phyloP scores from a whole-genome alignment of 2,329 filamentous ascomycete genomes.

The Cercospora sojina region DNA sequence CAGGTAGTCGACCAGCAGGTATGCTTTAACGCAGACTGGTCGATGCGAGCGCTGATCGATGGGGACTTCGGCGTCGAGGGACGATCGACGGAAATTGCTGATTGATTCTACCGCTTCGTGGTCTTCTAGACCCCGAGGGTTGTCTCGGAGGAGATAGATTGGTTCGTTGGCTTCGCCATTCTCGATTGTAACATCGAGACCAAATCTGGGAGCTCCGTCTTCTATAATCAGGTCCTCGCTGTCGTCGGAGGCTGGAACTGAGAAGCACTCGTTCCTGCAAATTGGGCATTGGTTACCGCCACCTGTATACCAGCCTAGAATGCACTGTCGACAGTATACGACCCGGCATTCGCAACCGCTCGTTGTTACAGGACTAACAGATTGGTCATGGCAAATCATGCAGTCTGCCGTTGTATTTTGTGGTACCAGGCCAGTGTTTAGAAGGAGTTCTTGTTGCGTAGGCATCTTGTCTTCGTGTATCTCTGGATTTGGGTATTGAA shows the following conservation, averaged over 20 bases:
- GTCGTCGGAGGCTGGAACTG: too few species aligned
- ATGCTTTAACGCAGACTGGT: neutral
- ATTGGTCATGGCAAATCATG: neutral
- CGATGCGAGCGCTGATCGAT: neutral
- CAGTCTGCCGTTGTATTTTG: neutral
- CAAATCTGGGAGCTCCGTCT: neutral
- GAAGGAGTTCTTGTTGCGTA: neutral
- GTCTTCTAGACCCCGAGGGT: neutral
- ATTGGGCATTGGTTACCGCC: too few species aligned
- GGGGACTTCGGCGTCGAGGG: neutral
- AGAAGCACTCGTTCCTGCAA: too few species aligned
- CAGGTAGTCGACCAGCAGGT: neutral
- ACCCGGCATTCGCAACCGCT: neutral
- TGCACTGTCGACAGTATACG: neutral
- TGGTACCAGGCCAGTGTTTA: neutral
- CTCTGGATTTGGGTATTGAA: neutral
- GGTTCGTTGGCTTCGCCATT: neutral
- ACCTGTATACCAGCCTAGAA: neutral
- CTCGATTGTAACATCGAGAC: neutral
- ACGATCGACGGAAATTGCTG: neutral
- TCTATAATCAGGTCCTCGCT: neutral
- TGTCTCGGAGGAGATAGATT: neutral
- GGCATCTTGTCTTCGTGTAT: neutral
- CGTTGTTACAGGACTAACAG: neutral
- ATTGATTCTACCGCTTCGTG: neutral